Base-by-base conservation (phyloP, 352 stramenopile species). In the Phytophthora hybrid region DNA sequence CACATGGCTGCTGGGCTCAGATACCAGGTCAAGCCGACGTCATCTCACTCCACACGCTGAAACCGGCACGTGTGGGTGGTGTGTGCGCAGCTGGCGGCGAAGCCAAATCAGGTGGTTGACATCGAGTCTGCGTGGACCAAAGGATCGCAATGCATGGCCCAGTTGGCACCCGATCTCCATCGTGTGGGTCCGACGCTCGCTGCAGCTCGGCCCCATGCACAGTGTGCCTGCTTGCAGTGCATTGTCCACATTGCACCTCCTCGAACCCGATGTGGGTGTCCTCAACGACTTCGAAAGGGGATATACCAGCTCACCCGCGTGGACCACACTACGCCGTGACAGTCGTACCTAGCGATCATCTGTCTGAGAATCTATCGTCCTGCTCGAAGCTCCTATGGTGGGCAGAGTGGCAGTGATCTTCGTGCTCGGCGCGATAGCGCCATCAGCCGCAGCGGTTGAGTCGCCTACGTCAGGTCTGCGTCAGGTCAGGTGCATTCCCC, bases 401-500 rank as follows among this genome's bases (percentile, higher is more conserved):
- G n/a, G 14, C 23, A 41, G 37, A 57, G 46, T 57, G 6, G 59
- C 34, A 16, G 11, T 32, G 32, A 19, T 82, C 19, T 18, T 74
- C 18, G 49, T 32, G 31, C 66, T 77, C 21, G 49, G 41, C 23
- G 51, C 23, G 11, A 10, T 66, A 31, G 55, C 53, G 23, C 49
- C 29, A 4, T 10, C 44, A 9, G 37, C 47, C 41, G 63, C 59
- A 53, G 47, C 46, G 6, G n/a, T 68, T 4, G 52, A 41, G 37
- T 58, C 63, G 10, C 59, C 69, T 23, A 11, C 56, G 41, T 78
- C 79, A 4, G 66, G 73, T 1, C 39, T 85, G 10, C 79, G 69
- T 9, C 79, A 85, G 71, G 34, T 41, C 10, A 41, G 34, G 1
- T 13, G 56, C 29, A 46, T 67, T 65, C 37, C 14, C 6, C 14